Conservation (phyloP, 2,329 filamentous ascomycete species). For the Aotearoamyces nothofagi region DNA sequence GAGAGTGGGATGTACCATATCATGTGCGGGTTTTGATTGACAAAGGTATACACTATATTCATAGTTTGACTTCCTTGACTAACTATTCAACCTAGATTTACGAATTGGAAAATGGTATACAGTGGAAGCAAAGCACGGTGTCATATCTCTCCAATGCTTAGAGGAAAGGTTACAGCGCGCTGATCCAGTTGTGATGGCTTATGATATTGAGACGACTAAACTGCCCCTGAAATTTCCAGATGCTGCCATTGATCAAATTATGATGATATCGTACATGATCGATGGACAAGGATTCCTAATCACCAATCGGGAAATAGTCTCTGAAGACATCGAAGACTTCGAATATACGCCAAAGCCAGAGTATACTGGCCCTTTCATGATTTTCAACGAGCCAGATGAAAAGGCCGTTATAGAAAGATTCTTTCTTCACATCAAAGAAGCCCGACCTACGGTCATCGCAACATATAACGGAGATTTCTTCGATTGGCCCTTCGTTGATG, state of each 20-base stretch:
- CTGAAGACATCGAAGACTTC: conserved; percentile 93
- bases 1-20: conserved; percentile 98
- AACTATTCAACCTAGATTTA: conserved; percentile 70
- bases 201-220: conserved; percentile 96
- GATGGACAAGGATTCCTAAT: conserved; percentile 96
- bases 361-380: conserved; percentile 89
- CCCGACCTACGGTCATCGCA: conserved; percentile 86
- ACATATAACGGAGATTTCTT: conserved; percentile 99
- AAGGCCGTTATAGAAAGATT: conserved; percentile 79
- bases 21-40: conserved; percentile 98
- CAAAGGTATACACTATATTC: conserved; percentile 45
- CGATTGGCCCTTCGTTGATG: conserved; percentile 98
- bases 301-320: conserved; percentile 94
- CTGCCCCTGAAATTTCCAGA: conserved; percentile 94
- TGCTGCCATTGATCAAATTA: conserved; percentile 85
- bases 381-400: conserved; percentile 96
- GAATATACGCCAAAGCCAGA: conserved; percentile 97
- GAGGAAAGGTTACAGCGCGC: conserved; percentile 80
- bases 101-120: conserved; percentile 95
- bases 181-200: conserved; percentile 97
- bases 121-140: conserved; percentile 84
- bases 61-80: no score
- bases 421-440: conserved; percentile 90
- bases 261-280: conserved; percentile 99
- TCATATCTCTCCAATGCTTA: conserved; percentile 69